Evolutionary conservation across 2,329 filamentous ascomycete species (phyloP).

Genomic region (Leptodontidium sp.): DNA sequence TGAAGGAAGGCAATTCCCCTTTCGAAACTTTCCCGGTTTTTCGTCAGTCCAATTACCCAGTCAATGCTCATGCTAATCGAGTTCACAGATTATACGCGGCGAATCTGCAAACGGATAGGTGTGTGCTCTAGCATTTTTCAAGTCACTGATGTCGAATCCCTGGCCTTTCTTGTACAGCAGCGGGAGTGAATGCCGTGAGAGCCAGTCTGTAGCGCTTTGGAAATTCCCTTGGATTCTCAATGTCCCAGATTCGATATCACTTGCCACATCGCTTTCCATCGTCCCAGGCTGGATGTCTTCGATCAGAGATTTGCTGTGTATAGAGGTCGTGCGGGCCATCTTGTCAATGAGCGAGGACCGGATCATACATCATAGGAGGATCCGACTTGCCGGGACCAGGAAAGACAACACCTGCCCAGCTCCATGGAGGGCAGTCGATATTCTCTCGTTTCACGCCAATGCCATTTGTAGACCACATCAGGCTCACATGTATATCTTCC

Average conservation of each 20-base stretch:
- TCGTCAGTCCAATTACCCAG: neutral
- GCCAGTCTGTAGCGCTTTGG: neutral
- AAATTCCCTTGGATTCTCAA: neutral
- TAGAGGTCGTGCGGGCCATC: neutral
- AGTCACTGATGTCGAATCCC: neutral
- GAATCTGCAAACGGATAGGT: neutral
- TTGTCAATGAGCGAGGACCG: neutral
- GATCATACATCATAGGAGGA: neutral
- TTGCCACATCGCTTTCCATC: neutral
- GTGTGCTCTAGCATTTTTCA: neutral
- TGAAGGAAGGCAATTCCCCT: neutral
- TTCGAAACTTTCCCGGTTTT: neutral
- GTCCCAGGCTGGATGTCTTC: neutral
- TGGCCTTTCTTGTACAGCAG: neutral
- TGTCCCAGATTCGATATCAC: neutral
- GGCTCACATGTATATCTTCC: slow-evolving; percentile 16
- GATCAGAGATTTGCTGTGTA: slow-evolving; percentile 1
- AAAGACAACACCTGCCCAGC: slow-evolving; percentile 6
- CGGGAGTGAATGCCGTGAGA: neutral
- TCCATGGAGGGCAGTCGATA: slow-evolving; percentile 16
- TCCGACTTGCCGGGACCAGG: neutral
- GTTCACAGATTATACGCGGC: neutral
- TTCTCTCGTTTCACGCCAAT: neutral
- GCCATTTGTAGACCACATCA: slow-evolving; percentile 9
- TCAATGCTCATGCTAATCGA: slow-evolving; percentile 1